These are phyloP conservation scores for Fusarium redolens DNA, from an alignment of 2,329 filamentous ascomycete genomes.

Conservation along the genomic window DNA sequence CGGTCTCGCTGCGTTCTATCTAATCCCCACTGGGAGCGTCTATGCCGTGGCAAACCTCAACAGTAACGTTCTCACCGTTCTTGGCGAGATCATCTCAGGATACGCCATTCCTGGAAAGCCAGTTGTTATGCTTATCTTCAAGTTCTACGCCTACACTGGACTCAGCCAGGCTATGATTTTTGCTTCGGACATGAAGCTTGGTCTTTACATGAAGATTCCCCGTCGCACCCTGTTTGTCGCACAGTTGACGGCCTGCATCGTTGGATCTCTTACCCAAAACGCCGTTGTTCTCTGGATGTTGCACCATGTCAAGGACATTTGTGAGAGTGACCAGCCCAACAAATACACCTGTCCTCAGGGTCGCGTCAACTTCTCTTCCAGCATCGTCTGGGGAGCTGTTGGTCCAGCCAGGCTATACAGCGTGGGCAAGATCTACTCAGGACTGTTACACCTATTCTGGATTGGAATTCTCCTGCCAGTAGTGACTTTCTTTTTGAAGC, in stretches of 20 bases:
- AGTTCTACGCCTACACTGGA: conserved; percentile 2
- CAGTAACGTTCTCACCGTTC: background rate
- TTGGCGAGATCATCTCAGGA: background rate
- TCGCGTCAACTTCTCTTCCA: background rate
- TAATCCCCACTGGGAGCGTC: background rate
- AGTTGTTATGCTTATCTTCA: conserved; percentile 1
- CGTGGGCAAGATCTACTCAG: background rate
- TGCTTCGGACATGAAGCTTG: conserved; percentile 1
- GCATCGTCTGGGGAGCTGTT: background rate
- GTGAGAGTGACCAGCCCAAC: background rate
- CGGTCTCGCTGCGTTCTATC: background rate
- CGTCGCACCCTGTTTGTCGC: background rate
- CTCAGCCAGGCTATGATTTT: background rate
- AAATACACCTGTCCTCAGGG: conserved; percentile 6
- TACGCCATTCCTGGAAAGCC: background rate
- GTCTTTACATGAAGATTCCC: conserved; percentile 3
- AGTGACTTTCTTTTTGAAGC: accelerated
- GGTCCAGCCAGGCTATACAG: background rate
- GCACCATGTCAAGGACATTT: background rate
- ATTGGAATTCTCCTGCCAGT: background rate
- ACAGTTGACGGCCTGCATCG: background rate
- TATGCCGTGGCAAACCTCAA: background rate
- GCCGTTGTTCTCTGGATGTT: conserved; percentile 1
- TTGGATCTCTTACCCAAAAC: background rate
- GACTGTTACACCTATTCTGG: background rate